Evolutionary conservation across 1,139 yeast species (phyloP).

Genomic region (Hyphopichia wangnamkhiaoensis): DNA sequence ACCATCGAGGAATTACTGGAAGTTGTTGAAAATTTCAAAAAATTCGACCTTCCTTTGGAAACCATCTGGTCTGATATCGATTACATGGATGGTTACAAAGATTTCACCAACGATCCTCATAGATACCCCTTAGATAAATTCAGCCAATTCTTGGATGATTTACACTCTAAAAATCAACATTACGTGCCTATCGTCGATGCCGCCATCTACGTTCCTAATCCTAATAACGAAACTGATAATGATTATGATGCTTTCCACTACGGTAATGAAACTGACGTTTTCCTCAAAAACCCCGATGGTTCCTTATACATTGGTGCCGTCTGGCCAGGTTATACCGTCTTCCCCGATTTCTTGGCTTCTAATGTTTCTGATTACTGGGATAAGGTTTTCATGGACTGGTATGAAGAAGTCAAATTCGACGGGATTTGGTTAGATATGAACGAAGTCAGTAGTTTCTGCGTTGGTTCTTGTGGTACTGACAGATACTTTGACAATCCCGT

Average conservation of each 20-base stretch:
- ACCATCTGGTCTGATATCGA: constrained; percentile 27
- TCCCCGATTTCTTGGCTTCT: constrained; percentile 30
- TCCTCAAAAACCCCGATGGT: constrained; percentile 30
- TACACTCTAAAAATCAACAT: constrained; percentile 25
- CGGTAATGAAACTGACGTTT: constrained; percentile 27
- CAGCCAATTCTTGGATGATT: constrained; percentile 18
- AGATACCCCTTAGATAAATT: constrained; percentile 23
- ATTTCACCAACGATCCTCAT: constrained; percentile 30
- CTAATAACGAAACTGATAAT: constrained; percentile 22
- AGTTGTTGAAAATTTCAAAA: constrained; percentile 20
- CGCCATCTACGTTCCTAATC: constrained; percentile 28
- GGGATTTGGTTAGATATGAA: constrained; percentile 41
- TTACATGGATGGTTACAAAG: constrained; percentile 28
- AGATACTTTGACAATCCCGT: constrained; percentile 21
- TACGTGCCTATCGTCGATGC: constrained; percentile 36
- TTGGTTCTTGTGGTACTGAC: constrained; percentile 28
- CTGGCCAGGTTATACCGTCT: constrained; percentile 32
- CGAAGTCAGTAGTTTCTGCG: constrained; percentile 34
- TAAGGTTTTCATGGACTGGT: constrained; percentile 20
- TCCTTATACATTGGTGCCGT: constrained; percentile 24
- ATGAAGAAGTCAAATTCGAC: constrained; percentile 23
- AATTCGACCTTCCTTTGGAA: constrained; percentile 21
- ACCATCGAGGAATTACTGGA: constrained; percentile 16
- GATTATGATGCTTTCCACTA: constrained; percentile 22
- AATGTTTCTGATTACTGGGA: constrained; percentile 26